Base-by-base conservation (phyloP, 225 moss, liverwort and hornwort species). In the Physcomitrellopsis africana region DNA sequence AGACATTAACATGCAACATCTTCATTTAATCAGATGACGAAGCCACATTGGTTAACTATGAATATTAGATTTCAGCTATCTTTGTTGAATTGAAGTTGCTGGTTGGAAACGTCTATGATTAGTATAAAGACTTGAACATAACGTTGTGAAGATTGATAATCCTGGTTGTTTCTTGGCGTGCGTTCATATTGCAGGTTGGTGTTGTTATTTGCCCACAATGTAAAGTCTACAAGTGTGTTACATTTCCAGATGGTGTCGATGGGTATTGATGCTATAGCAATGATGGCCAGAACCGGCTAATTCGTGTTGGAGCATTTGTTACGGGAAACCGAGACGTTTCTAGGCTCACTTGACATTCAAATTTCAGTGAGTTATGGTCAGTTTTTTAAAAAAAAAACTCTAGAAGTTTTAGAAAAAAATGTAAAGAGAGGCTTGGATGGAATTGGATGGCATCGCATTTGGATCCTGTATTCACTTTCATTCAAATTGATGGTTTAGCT, bases 131-230 rank as follows among this genome's bases (percentile, higher is more conserved):
- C 18, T 66, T 58, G 11, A 22, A 77, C 15, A 11, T 74, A n/a
- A 23, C 17, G 15, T 59, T 77, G 8, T 13, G 59, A 70, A 54
- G 67, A 37, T 41, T 54, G 47, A 54, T 61, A 19, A 13, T 62
- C 48, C 42, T 62, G 60, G 58, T 26, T 63, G 7, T 22, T 55
- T 20, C 57, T 29, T 64, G 51, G 51, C 12, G 10, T 72, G 54
- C 10, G 27, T 67, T 56, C 15, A 24, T 79, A 15, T 76, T 75
- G 81, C 83, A 89, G 86, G 83, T 74, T 76, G 79, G 79, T 69
- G 85, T 88, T n/a, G 71, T 86, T 66, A 83, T 86, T 44, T 86
- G 88, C 83, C 79, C 79, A 19, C 81, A 76, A 67, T 89, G 83
- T 79, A 81, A 81, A 83, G 83, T 86, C 48, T 89, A 86, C 54